Evolutionary conservation across 257 asterid genomes (phyloP).

Genomic region (Coffea eugenioides): DNA sequence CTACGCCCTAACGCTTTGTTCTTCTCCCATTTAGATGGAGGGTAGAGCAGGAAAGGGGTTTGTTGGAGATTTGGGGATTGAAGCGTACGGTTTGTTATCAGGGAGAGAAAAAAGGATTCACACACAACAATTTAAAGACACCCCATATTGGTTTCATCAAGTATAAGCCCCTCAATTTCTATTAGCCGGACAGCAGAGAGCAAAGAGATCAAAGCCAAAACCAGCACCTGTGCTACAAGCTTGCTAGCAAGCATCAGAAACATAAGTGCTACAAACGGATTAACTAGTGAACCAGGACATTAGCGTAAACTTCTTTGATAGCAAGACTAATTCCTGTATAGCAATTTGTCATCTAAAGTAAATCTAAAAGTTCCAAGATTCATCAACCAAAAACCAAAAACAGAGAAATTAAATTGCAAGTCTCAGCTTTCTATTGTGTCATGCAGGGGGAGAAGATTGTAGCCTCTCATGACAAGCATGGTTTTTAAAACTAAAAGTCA

Average conservation of each 20-base stretch:
- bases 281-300: background rate
- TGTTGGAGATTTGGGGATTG: no score
- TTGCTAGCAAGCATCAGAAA: background rate
- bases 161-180: background rate
- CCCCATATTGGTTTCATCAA: background rate
- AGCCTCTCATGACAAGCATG: conserved; percentile 6
- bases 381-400: background rate
- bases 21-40: background rate
- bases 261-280: background rate
- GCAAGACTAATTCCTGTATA: background rate
- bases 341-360: background rate
- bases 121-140: background rate
- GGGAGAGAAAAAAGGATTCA: background rate
- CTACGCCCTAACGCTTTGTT: no score
- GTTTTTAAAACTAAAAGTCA: background rate
- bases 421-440: conserved; percentile 3
- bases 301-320: background rate
- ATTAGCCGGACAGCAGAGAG: background rate
- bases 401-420: background rate
- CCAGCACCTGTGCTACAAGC: background rate
- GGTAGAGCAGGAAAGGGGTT: background rate
- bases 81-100: no score
- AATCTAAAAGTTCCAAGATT: background rate
- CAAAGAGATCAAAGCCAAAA: background rate
- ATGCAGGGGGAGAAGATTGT: background rate